Base-by-base conservation (phyloP, 2,329 filamentous ascomycete genomes). In the Cadophora gregata region DNA sequence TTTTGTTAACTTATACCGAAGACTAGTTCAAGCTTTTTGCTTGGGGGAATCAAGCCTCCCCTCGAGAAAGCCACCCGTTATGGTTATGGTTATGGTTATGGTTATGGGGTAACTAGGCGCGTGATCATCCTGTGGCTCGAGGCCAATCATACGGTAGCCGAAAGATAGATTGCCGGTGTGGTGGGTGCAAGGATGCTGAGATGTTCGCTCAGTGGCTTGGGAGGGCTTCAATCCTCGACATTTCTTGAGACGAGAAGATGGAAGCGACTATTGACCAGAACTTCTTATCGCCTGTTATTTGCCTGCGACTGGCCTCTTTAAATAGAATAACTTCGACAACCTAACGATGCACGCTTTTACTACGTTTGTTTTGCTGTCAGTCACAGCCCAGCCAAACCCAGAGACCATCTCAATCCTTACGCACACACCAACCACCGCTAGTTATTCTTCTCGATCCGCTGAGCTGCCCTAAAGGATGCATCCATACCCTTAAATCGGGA, bases 31-130 rank as follows among this genome's bases (percentile, higher is more conserved):
- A 56, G 53, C 53, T 24, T 56, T 36, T 33, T 21, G 31, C 53
- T 56, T 56, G 29, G 55, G n/a, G n/a, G 16, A 58, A 25, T 42
- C 31, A 58, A 58, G 21, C 55, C 21, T 58, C 21, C 10, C 55
- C 21, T 58, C 21, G 33, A 42, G 14, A 33, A 27, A 58, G 31
- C 55, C 55, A 38, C 31, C 55, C 31, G 55, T 38, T 58, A 14
- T n/a, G n/a, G n/a, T n/a, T n/a, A n/a, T n/a, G n/a, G n/a, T n/a
- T n/a, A n/a, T n/a, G n/a, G n/a, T n/a, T n/a, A n/a, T n/a, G n/a
- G n/a, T n/a, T n/a, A n/a, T 58, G 31, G 55, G 24, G 33, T 36
- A 25, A 19, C 55, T 58, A 42, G 55, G 55, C 55, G 55, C 21
- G 55, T 38, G 31, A 38, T 38, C 55, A 58, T 58, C 12, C n/a